These are phyloP conservation scores for Colletotrichum sp. DNA, from an alignment of 2,329 filamentous ascomycete species.

Conservation along the genomic window DNA sequence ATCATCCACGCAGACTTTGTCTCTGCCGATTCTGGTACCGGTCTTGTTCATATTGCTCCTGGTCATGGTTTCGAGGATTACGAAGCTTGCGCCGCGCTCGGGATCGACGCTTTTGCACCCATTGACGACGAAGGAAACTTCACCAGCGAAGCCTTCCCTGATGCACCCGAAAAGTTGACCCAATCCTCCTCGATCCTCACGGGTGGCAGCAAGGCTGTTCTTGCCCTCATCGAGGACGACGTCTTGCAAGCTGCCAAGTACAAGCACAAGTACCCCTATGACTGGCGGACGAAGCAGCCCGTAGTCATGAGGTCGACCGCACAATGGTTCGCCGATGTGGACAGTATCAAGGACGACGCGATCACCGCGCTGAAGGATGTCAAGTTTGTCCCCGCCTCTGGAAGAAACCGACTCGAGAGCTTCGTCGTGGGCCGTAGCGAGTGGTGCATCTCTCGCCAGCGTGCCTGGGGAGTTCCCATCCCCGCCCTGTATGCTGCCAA, in stretches of 20 bases:
- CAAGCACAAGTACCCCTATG: slow-evolving; percentile 94
- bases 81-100: slow-evolving; percentile 73
- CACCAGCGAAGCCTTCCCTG: slow-evolving; percentile 78
- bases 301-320: slow-evolving; percentile 91
- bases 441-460: slow-evolving; percentile 97
- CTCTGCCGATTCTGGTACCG: slow-evolving; percentile 86
- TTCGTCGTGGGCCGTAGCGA: slow-evolving; percentile 89
- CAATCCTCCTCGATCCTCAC: slow-evolving; percentile 73
- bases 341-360: slow-evolving; percentile 76
- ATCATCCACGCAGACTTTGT: slow-evolving; percentile 90
- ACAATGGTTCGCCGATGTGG: slow-evolving; percentile 97
- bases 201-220: slow-evolving; percentile 71
- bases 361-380: slow-evolving; percentile 74
- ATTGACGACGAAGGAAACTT: slow-evolving; percentile 84
- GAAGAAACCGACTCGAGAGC: slow-evolving; percentile 77
- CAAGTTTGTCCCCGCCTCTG: slow-evolving; percentile 77
- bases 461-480: slow-evolving; percentile 96
- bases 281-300: slow-evolving; percentile 94
- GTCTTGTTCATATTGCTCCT: slow-evolving; percentile 92
- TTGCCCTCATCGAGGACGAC: slow-evolving; percentile 69
- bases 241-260: slow-evolving; percentile 75
- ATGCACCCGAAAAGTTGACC: slow-evolving; percentile 67
- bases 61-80: slow-evolving; percentile 98
- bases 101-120: slow-evolving; percentile 79
- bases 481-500: slow-evolving; percentile 81